These are phyloP conservation scores for Arachnomyces sp. DNA, from an alignment of 2,329 filamentous ascomycete species.

Conservation along the genomic window DNA sequence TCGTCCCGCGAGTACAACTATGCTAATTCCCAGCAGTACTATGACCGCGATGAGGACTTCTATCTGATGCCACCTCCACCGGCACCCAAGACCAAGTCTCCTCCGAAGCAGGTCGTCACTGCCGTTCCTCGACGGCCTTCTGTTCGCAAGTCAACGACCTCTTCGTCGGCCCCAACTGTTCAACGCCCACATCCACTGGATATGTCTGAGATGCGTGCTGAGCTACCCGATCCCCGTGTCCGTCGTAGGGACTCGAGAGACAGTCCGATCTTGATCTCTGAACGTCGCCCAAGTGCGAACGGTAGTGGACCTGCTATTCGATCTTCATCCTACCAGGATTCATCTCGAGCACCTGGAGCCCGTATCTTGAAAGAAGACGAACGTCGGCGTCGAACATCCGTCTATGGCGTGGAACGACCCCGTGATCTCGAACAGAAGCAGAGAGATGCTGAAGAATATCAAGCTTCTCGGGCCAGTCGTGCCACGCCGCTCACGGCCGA, in stretches of 20 bases:
- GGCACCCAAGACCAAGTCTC: conserved; percentile 17
- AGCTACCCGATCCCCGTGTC: conserved; percentile 22
- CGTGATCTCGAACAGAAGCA: conserved; percentile 30
- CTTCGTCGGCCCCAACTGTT: conserved; percentile 21
- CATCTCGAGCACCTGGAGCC: conserved; percentile 16
- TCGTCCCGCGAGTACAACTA: conserved; percentile 22
- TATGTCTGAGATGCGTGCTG: conserved; percentile 25
- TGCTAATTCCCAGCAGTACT: conserved; percentile 15
- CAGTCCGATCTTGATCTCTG: conserved; percentile 19
- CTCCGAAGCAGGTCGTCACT: conserved; percentile 26
- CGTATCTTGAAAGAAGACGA: conserved; percentile 28
- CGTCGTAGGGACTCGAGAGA: conserved; percentile 26
- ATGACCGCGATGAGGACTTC: conserved; percentile 33
- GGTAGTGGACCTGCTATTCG: conserved; percentile 18
- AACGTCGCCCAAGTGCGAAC: conserved; percentile 25
- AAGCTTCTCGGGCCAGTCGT: conserved; percentile 24
- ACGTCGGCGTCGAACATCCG: conserved; percentile 26
- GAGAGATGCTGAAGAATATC: conserved; percentile 32
- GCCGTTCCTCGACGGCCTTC: conserved; percentile 18
- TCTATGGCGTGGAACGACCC: conserved; percentile 22
- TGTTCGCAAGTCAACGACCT: conserved; percentile 25
- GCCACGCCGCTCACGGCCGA: conserved; percentile 28
- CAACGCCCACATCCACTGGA: conserved; percentile 29
- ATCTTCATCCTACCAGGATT: conserved; percentile 26
- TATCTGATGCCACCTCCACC: conserved; percentile 38